Percentiles rank a stretch among this genome's conserved stretches.
phyloP scores from a whole-genome alignment of 129 eudicot genomes.

The Centrapalus pauciflorus region DNA sequence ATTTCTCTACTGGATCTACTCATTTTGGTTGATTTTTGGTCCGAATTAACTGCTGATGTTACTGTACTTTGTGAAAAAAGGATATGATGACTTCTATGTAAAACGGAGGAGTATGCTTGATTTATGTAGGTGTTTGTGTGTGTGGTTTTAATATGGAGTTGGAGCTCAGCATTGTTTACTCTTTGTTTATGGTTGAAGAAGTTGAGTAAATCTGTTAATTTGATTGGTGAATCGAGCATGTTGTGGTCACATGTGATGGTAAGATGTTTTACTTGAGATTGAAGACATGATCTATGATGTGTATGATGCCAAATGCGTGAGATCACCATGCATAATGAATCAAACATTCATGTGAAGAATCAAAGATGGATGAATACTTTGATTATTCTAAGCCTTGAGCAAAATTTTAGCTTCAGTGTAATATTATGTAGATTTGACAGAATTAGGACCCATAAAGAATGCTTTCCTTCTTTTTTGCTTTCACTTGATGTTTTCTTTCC shows the following conservation, averaged over 20 bases:
- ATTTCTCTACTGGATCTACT: slow-evolving; percentile 4
- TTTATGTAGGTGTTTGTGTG: neutral
- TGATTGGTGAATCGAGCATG: neutral
- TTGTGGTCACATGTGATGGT: neutral
- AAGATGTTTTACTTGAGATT: neutral
- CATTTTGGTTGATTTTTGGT: neutral
- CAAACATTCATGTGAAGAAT: too few species aligned
- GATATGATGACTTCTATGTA: neutral
- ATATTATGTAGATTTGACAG: neutral
- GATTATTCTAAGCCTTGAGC: too few species aligned
- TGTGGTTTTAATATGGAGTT: neutral
- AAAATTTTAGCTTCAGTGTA: neutral
- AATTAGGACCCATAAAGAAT: neutral
- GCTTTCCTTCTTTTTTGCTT: neutral
- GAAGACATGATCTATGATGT: neutral
- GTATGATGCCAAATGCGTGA: neutral
- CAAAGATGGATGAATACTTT: neutral
- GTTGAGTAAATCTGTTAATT: neutral
- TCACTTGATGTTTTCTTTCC: neutral
- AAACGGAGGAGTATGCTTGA: too few species aligned
- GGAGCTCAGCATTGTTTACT: neutral
- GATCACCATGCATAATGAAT: neutral
- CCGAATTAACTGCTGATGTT: neutral
- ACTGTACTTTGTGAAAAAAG: neutral
- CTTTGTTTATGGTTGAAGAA: too few species aligned